Evolutionary conservation across 2,329 filamentous ascomycete genomes (phyloP).

Genomic region (Setomelanomma holmii): DNA sequence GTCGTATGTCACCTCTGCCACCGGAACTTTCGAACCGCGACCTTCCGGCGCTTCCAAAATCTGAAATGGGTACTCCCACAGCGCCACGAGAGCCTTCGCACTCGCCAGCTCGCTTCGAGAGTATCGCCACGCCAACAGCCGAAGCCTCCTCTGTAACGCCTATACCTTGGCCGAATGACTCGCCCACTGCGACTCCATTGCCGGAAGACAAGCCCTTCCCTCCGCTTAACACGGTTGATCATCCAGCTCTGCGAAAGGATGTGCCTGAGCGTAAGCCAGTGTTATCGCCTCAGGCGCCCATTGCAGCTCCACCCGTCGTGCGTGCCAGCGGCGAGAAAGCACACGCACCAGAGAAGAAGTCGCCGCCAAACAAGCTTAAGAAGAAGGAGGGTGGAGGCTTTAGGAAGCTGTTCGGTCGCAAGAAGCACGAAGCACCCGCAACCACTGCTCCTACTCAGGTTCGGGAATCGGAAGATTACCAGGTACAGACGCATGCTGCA

Average conservation of each 20-base stretch:
- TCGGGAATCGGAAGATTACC: conserved; percentile 23
- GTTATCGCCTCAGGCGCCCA: background rate
- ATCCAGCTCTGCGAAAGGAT: conserved; percentile 52
- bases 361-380: conserved; percentile 45
- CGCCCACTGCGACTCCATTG: conserved; percentile 34
- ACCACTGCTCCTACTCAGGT: conserved; percentile 17
- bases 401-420: conserved; percentile 50
- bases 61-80: conserved; percentile 29
- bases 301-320: conserved; percentile 8
- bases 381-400: conserved; percentile 48
- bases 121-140: conserved; percentile 23
- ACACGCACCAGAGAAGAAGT: conserved; percentile 33
- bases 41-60: conserved; percentile 51
- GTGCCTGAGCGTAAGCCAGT: conserved; percentile 39
- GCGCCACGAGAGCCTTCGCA: conserved; percentile 30
- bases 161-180: conserved; percentile 38
- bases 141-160: conserved; percentile 44
- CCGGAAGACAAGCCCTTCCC: conserved; percentile 40
- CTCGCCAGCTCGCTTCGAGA: conserved; percentile 34
- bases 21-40: conserved; percentile 46
- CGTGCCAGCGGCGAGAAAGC: conserved; percentile 30
- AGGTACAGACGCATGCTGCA: conserved; percentile 21
- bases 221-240: conserved; percentile 34
- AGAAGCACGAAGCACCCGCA: conserved; percentile 38
- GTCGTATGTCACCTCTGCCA: conserved; percentile 35